A percentile compares a stretch with the other conserved stretches of the same genome.
phyloP scores from a whole-genome alignment of 345 rosid genomes.

The Cardamine resedifolia region DNA sequence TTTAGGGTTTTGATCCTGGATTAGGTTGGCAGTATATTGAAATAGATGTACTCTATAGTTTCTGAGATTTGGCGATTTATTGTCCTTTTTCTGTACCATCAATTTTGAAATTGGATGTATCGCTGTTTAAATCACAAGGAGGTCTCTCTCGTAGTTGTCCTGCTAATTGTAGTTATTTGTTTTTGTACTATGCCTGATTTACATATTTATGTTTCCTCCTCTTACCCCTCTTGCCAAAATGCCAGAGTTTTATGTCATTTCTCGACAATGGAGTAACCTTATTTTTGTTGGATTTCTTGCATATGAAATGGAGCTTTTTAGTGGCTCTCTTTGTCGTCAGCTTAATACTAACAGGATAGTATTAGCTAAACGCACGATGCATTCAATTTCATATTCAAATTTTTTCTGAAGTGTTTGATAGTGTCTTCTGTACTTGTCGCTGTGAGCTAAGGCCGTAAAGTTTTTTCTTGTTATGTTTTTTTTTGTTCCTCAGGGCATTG shows the following conservation, averaged over 20 bases:
- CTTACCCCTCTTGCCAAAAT: neutral
- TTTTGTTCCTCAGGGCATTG: constrained; percentile 22
- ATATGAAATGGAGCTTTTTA: neutral
- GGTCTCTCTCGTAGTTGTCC: constrained; percentile 1
- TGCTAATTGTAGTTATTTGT: constrained; percentile 1
- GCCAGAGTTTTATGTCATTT: neutral
- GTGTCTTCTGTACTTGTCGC: constrained; percentile 8
- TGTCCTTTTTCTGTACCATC: neutral
- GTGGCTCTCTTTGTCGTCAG: neutral
- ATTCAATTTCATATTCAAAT: neutral
- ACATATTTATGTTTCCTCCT: constrained; percentile 5
- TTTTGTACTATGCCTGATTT: neutral
- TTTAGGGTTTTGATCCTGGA: constrained; percentile 34
- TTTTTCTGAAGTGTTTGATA: neutral
- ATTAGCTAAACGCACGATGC: neutral
- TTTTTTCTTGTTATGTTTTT: constrained; percentile 16
- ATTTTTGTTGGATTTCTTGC: constrained; percentile 8
- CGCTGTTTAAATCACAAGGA: neutral
- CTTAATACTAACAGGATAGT: neutral
- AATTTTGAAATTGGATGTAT: neutral
- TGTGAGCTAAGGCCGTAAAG: neutral
- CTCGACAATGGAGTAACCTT: neutral
- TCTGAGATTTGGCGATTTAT: neutral
- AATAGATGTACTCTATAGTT: neutral
- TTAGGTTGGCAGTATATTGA: neutral